A percentile compares a stretch with the other conserved stretches of the same genome.
Conservation (phyloP, 169 alveolate species). For the Theileria orientalis region DNA sequence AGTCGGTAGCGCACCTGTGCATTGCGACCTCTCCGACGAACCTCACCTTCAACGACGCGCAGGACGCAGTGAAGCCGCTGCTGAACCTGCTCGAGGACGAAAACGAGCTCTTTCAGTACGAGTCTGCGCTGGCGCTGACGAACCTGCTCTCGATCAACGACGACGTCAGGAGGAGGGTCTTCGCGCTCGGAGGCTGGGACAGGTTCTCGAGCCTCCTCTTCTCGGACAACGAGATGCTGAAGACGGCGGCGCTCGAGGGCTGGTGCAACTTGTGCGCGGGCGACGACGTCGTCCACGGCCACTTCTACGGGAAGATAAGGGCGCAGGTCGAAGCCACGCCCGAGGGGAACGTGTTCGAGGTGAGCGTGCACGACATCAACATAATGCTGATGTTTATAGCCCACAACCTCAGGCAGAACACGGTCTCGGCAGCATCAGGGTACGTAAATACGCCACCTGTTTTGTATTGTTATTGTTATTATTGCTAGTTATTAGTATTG, state of each 20-base stretch:
- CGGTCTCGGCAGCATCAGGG: constrained; percentile 61
- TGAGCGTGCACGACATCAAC: constrained; percentile 45
- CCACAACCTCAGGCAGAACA: neutral
- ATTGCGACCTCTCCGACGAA: constrained; percentile 32
- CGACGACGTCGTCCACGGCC: constrained; percentile 33
- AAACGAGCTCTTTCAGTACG: constrained; percentile 59
- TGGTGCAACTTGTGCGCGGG: constrained; percentile 66
- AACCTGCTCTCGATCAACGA: constrained; percentile 48
- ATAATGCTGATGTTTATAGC: constrained; percentile 42
- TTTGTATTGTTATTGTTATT: too few relatives aligned
- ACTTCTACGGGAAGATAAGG: constrained; percentile 17
- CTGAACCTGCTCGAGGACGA: constrained; percentile 44
- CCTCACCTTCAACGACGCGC: constrained; percentile 49
- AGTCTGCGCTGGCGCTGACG: constrained; percentile 58
- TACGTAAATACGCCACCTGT: constrained; percentile 20
- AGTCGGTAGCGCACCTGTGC: constrained; percentile 50
- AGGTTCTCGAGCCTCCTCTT: constrained; percentile 37
- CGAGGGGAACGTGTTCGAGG: neutral
- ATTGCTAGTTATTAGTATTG: too few relatives aligned
- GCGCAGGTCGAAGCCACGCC: neutral
- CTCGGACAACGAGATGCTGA: constrained; percentile 51
- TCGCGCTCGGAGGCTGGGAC: constrained; percentile 50
- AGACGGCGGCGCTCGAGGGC: constrained; percentile 67
- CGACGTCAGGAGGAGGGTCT: constrained; percentile 36
- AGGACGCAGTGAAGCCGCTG: constrained; percentile 46